Evolutionary conservation across 202 grass and related monocot species (phyloP), one percentile per base, ranked within the genome.

Genomic region (Tripidium arundinaceum): DNA sequence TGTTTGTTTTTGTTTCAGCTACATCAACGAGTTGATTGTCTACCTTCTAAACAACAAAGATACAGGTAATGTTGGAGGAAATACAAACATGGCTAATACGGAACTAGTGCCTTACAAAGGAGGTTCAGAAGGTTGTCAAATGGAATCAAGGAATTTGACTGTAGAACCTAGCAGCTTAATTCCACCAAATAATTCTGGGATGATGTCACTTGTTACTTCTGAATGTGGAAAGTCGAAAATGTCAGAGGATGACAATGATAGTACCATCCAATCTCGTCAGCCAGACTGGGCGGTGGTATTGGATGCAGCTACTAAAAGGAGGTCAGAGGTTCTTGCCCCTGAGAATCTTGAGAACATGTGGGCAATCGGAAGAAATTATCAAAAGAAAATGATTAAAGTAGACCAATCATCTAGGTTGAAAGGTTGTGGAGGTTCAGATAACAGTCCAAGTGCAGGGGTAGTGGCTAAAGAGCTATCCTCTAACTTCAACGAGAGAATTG

Each of bases 311-410:
- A 93, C 90, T 67, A 89, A 95, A 91, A 95, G 92, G 70, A 79
- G 90, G 77, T 88, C 86, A 68, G 68, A 95, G 74, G 84, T 99
- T 79, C 92, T 99, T 89, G 90, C 92, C 37, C 96, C 96, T 70
- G 96, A 99, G 78, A 99, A 99, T 87, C 88, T 99, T 87, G 96
- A 99, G 45, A 99, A 99, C 70, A 93, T 99, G 92, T 99, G 96
- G 96, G 85, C 96, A 50, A 99, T 93, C 74, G 96, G 96, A 72
- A 92, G 90, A 85, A 92, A 99, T 84, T 95, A 95, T 74, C 90
- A 90, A 86, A 91, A 99, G 88, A 99, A 99, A 86, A 86, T 93
- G 42, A 42, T 83, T 36, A 95, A 99, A 82, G 74, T 65, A 31
- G 81, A 88, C 18, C 52, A 63, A 50, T 68, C 72, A 49, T 82